phyloP scores from a whole-genome alignment of 1,284 basidiomycete species.

The Cutaneotrichosporon sp. region DNA sequence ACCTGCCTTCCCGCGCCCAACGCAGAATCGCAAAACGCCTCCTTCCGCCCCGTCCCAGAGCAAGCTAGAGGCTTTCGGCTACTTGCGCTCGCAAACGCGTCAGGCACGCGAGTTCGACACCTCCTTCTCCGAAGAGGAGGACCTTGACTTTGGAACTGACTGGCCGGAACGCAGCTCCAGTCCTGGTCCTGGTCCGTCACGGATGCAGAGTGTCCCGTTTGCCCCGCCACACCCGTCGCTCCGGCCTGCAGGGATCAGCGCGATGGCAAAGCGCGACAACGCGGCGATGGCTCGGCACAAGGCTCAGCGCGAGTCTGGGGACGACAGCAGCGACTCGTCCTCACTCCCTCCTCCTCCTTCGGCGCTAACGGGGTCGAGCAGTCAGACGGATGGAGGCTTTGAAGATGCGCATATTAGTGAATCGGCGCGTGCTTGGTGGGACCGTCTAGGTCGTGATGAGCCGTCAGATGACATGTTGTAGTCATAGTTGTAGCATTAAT shows the following conservation, averaged over 20 bases:
- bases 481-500: not conserved
- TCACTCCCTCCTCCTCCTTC: not conserved
- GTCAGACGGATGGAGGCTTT: not conserved
- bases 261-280: conserved; percentile 22
- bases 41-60: conserved; percentile 16
- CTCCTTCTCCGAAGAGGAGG: conserved; percentile 35
- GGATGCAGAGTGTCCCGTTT: conserved; percentile 24
- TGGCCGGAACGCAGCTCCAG: not conserved
- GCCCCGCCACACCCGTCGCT: conserved; percentile 37
- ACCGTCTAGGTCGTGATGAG: not conserved
- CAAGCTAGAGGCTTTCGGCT: conserved; percentile 36
- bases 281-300: conserved; percentile 13
- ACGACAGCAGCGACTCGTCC: not conserved
- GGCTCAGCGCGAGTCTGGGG: conserved; percentile 1
- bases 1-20: not conserved
- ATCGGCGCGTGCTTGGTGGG: conserved; percentile 1
- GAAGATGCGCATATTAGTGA: not conserved
- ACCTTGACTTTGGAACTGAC: conserved; percentile 24
- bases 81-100: conserved; percentile 14
- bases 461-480: not conserved
- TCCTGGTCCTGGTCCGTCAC: not conserved
- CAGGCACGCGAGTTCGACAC: conserved; percentile 19
- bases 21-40: conserved; percentile 3
- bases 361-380: not conserved
- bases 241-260: conserved; percentile 30